These are phyloP conservation scores for Schizochytrium sp. DNA, from an alignment of 108 stramenopile genomes.

Conservation along the genomic window DNA sequence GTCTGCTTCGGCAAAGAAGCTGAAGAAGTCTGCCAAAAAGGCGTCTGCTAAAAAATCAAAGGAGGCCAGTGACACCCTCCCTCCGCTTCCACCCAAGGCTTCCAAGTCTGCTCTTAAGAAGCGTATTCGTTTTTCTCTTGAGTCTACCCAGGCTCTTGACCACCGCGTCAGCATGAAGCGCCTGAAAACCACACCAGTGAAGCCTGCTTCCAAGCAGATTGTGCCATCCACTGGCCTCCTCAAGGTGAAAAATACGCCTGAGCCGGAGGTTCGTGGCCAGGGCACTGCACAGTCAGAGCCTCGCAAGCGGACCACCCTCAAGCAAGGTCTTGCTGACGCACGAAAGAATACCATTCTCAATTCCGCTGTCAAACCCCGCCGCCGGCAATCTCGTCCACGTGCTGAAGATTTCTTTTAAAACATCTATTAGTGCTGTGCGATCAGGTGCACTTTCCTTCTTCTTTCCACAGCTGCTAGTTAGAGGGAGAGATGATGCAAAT, in stretches of 20 bases:
- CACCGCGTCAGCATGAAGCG: constrained; percentile 52
- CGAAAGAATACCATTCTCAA: constrained; percentile 36
- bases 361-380: neutral
- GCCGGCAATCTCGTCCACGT: constrained; percentile 8
- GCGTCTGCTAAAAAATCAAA: neutral
- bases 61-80: neutral
- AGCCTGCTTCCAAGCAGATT: constrained; percentile 3
- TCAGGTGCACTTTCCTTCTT: neutral
- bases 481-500: no score
- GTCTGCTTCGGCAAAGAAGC: neutral
- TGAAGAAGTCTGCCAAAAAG: neutral
- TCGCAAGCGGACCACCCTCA: neutral
- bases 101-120: neutral
- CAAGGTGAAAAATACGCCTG: constrained; percentile 5
- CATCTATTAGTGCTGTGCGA: neutral
- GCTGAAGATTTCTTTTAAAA: constrained; percentile 38
- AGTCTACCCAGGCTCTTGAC: constrained; percentile 14
- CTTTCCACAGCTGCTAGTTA: no score
- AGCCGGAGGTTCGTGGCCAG: neutral
- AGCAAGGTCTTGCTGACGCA: constrained; percentile 14
- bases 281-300: neutral
- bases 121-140: constrained; percentile 13
- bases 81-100: neutral
- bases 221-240: neutral
- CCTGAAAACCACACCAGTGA: constrained; percentile 33